Percentiles rank a stretch among this genome's conserved stretches.
Conservation (phyloP, 2,329 filamentous ascomycete species). For the Sarocladiaceae sp. region DNA sequence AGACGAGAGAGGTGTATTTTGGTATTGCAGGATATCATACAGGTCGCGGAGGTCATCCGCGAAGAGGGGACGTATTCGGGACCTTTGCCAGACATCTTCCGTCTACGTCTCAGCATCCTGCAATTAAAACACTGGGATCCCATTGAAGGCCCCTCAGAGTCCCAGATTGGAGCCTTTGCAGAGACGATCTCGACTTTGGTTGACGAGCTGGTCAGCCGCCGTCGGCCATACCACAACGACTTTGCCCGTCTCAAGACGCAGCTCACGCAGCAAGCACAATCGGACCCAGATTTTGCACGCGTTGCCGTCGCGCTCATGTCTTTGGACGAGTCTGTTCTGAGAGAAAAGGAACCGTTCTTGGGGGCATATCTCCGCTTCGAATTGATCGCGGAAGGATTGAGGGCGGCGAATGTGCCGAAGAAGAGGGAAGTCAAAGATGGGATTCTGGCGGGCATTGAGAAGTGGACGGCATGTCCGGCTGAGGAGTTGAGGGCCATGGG, state of each 20-base stretch:
- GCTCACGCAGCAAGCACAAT: neutral
- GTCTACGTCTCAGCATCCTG: constrained; percentile 13
- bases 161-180: neutral
- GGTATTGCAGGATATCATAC: constrained; percentile 5
- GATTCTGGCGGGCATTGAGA: neutral
- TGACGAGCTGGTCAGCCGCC: constrained; percentile 12
- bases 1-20: neutral
- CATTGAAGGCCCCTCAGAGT: neutral
- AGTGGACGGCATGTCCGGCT: neutral
- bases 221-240: constrained; percentile 19
- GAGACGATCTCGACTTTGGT: constrained; percentile 14
- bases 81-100: constrained; percentile 15
- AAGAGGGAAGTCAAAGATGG: neutral
- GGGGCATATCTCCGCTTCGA: neutral
- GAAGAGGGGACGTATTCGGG: neutral
- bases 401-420: neutral
- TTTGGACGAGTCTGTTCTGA: neutral
- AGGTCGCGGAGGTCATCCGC: constrained; percentile 9
- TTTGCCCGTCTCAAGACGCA: constrained; percentile 15
- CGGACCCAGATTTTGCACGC: neutral
- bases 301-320: neutral
- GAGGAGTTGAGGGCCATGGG: constrained; percentile 2
- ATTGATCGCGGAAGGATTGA: neutral
- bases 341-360: neutral
- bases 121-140: constrained; percentile 12